Conservation (phyloP, 768 basidiomycete species). For the Rhizopogon vinicolor region DNA sequence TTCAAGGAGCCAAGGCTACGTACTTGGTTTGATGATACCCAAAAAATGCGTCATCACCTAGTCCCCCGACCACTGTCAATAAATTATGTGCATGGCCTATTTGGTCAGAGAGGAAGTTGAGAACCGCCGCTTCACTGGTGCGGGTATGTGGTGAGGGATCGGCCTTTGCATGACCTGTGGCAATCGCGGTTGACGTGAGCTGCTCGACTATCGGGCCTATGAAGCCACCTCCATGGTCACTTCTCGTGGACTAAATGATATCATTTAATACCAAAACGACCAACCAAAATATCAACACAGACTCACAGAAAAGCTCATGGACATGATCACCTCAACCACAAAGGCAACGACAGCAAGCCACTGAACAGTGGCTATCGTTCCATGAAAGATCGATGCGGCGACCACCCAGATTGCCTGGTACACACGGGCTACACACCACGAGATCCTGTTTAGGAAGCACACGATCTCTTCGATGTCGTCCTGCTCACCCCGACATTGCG, state of each 20-base stretch:
- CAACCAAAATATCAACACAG: background rate
- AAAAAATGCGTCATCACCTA: constrained; percentile 17
- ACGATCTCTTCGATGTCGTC: constrained; percentile 29
- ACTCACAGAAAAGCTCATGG: background rate
- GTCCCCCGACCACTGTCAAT: constrained; percentile 14
- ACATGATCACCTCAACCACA: background rate
- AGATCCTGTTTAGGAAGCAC: constrained; percentile 50
- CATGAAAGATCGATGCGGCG: background rate
- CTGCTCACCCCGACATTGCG: background rate
- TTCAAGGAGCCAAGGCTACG: background rate
- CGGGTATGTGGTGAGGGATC: background rate
- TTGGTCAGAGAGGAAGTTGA: constrained; percentile 25
- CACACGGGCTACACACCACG: background rate
- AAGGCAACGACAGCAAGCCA: constrained; percentile 1
- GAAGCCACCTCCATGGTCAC: background rate
- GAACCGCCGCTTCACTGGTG: constrained; percentile 8
- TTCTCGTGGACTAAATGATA: background rate
- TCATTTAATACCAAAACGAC: too few relatives aligned
- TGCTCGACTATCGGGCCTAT: background rate
- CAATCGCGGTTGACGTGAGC: background rate
- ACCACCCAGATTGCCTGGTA: background rate
- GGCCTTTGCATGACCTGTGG: background rate
- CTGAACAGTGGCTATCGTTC: background rate
- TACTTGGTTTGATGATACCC: constrained; percentile 17
- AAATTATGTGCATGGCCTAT: constrained; percentile 22